These are phyloP conservation scores for Naganishia vaughanmartiniae DNA, from an alignment of 768 basidiomycete genomes.

Conservation along the genomic window DNA sequence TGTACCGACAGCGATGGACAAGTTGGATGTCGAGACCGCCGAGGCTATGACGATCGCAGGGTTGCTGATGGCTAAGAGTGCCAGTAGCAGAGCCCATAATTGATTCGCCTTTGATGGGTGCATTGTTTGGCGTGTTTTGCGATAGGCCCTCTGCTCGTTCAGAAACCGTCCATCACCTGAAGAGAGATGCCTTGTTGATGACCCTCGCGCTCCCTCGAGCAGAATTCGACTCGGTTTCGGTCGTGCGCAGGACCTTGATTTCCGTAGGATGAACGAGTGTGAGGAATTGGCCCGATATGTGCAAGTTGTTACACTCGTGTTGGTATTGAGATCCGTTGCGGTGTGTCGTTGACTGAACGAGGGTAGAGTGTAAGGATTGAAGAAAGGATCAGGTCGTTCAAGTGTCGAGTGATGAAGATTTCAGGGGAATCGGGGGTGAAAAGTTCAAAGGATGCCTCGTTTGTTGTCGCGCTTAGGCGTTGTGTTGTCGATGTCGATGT, in stretches of 20 bases:
- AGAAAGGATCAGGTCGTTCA: not conserved
- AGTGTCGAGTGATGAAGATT: not conserved
- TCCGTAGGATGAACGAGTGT: not conserved
- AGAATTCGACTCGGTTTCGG: not conserved
- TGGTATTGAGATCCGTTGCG: not conserved
- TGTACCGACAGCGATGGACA: not conserved
- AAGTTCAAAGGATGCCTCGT: constrained; percentile 1
- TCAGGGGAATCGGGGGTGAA: constrained; percentile 5
- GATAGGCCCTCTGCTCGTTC: not conserved
- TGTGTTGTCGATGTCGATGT: no score
- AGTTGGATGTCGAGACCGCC: not conserved
- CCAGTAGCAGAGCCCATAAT: constrained; percentile 9
- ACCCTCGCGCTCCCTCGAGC: not conserved
- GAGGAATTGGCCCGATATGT: no score
- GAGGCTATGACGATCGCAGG: constrained; percentile 6
- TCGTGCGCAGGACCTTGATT: not conserved
- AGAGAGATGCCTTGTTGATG: not conserved
- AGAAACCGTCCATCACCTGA: constrained; percentile 7
- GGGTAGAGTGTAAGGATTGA: not conserved
- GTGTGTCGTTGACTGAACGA: not conserved
- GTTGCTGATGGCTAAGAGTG: not conserved
- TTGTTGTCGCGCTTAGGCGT: no score
- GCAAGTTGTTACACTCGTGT: no score
- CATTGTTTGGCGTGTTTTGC: not conserved
- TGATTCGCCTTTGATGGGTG: constrained; percentile 5